phyloP scores from a whole-genome alignment of 495 filamentous ascomycete genomes.

The Venustampulla echinocandica region DNA sequence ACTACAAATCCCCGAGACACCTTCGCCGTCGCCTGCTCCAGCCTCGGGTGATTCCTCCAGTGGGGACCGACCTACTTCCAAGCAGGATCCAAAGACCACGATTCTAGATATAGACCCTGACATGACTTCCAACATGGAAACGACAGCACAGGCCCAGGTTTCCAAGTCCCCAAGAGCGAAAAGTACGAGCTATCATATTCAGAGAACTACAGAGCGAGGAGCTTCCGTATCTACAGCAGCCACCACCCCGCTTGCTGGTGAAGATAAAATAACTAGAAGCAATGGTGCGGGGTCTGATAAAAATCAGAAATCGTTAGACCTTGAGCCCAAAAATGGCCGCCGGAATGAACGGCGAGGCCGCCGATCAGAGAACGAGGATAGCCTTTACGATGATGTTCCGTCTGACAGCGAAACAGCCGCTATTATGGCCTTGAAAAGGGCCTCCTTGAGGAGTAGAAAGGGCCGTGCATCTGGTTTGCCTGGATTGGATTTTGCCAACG shows the following conservation, averaged over 20 bases:
- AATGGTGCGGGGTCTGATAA: not conserved
- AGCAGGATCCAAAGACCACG: constrained; percentile 8
- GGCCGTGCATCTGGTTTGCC: constrained; percentile 5
- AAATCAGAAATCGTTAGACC: constrained; percentile 2
- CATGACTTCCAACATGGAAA: not conserved
- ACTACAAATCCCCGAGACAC: constrained; percentile 9
- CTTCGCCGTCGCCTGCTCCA: constrained; percentile 15
- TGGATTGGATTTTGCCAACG: constrained; percentile 8
- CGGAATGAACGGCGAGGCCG: not conserved
- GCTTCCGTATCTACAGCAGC: constrained; percentile 20
- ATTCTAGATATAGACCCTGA: not conserved
- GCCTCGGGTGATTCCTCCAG: not conserved
- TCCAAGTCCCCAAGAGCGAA: constrained; percentile 8
- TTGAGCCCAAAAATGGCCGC: not conserved
- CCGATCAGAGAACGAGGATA: too few relatives aligned
- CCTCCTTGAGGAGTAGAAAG: constrained; percentile 8
- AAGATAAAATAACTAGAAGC: constrained; percentile 1
- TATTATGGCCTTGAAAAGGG: constrained; percentile 9
- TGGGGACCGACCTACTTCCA: constrained; percentile 7
- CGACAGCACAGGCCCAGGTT: constrained; percentile 2
- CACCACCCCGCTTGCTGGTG: constrained; percentile 14
- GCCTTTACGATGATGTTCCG: constrained; percentile 14
- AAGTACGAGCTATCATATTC: constrained; percentile 20
- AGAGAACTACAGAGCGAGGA: constrained; percentile 17
- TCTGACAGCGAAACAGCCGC: constrained; percentile 13